These are phyloP conservation scores for Microthlaspi erraticum DNA, from an alignment of 345 rosid genomes.

Conservation along the genomic window DNA sequence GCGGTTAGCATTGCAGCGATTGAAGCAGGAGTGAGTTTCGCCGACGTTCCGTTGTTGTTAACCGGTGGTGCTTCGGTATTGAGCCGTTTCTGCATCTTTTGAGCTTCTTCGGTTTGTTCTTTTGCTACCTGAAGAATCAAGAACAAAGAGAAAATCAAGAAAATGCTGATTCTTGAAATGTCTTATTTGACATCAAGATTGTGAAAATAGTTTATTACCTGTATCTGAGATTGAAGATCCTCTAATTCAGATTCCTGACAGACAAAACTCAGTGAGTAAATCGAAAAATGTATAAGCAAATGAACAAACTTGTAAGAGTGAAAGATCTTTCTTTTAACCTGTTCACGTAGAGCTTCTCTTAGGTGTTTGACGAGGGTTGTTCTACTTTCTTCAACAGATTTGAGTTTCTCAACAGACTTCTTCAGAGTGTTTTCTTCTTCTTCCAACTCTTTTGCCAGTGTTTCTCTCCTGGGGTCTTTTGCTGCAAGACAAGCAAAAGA, in stretches of 20 bases:
- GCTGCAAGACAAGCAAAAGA: conserved; percentile 46
- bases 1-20: conserved; percentile 92
- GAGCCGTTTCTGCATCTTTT: conserved; percentile 65
- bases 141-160: neutral
- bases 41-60: conserved; percentile 47
- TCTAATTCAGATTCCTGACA: conserved; percentile 66
- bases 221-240: neutral
- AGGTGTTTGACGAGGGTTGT: conserved; percentile 66
- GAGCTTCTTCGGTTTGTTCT: conserved; percentile 69
- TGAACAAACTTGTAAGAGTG: neutral
- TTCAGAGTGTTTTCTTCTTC: conserved; percentile 70
- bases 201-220: conserved; percentile 1
- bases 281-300: neutral
- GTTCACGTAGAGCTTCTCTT: conserved; percentile 78
- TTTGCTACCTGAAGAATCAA: conserved; percentile 64
- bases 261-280: conserved; percentile 9
- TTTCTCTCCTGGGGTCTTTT: conserved; percentile 58
- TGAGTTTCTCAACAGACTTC: conserved; percentile 75
- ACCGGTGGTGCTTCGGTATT: conserved; percentile 31
- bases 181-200: neutral
- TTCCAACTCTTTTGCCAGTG: conserved; percentile 68
- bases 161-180: neutral
- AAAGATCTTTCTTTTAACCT: conserved; percentile 52
- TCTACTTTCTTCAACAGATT: conserved; percentile 70
- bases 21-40: conserved; percentile 69